Evolutionary conservation across 2,329 filamentous ascomycete genomes (phyloP).

Genomic region (Xylaria sp.): DNA sequence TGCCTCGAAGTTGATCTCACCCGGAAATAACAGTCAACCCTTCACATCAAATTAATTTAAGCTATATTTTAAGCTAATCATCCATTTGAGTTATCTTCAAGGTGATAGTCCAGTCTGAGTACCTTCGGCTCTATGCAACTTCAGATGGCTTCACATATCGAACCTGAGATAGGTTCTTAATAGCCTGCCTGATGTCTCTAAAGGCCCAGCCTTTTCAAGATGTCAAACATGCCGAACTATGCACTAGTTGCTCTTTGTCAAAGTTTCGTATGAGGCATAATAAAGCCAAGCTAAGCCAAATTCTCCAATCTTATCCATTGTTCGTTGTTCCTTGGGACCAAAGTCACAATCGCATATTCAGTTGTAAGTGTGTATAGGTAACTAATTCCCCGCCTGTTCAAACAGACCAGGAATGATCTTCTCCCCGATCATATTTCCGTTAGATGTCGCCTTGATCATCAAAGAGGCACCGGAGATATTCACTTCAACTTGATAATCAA

Average conservation of each 20-base stretch:
- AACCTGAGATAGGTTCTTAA: neutral
- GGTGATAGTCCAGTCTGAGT: too few species aligned
- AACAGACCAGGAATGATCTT: conserved; percentile 9
- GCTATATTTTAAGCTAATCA: too few species aligned
- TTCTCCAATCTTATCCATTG: too few species aligned
- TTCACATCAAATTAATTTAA: too few species aligned
- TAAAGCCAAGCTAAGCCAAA: neutral
- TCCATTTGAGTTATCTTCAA: too few species aligned
- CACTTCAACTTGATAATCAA: conserved; percentile 26
- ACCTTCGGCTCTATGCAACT: too few species aligned
- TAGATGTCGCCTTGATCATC: conserved; percentile 16
- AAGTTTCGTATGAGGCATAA: neutral
- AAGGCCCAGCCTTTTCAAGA: neutral
- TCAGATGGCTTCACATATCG: neutral
- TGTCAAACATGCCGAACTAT: neutral
- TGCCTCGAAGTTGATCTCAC: too few species aligned
- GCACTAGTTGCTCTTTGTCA: neutral
- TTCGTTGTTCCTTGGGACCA: neutral
- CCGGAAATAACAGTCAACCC: too few species aligned
- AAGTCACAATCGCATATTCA: neutral
- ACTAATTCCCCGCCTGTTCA: neutral
- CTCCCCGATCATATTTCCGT: conserved; percentile 18
- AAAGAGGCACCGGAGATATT: conserved; percentile 26
- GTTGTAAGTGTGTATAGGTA: neutral
- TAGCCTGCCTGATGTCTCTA: neutral